Base-by-base conservation (phyloP, 495 filamentous ascomycete genomes). In the Immersiella caudata region DNA sequence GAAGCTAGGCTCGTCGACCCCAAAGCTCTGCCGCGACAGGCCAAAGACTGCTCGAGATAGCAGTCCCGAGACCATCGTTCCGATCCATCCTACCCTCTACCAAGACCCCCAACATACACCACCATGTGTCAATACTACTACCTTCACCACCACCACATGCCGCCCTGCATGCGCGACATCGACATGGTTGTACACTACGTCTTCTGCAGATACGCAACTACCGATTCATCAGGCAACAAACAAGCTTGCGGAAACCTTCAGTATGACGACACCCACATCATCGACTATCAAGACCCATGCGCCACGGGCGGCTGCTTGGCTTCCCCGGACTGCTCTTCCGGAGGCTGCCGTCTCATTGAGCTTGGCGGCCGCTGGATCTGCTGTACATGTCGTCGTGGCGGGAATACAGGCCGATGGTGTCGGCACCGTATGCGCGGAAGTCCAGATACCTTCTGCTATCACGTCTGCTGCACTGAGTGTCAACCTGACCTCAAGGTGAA, bases 391-490 rank as follows among this genome's bases (percentile, higher is more conserved):
- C 65, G 69, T 4, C 74, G 81, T 0, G 79, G 77, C 5, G 78
- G 74, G 8, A 83, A 84, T 54, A 71, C 71, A 40, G 76, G 78
- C 35, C 73, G 75, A 35, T 77, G 68, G 70, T 82, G 75, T 40
- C 66, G 74, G 26, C 74, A 76, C 36, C 75, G 70, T 29, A 71
- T 75, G 70, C 71, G 68, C 27, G 74, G 69, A 36, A 79, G 79
- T 50, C 80, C 80, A 0, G 80, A 84, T 60, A 76, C 80, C n/a
- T 80, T 83, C 49, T 84, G 79, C 60, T 77, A 79, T 54, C 76
- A 77, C 51, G 64, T 70, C 25, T 75, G 73, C 50, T 79, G 76
- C 26, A 61, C 50, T 1, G 65, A 64, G 0, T 79, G 79, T 50
- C 35, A 60, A 29, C 64, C 72, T 24, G 74, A 76, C 50, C 22